These are phyloP conservation scores for Mycena albidolilacea DNA, from an alignment of 768 basidiomycete species.

Conservation along the genomic window DNA sequence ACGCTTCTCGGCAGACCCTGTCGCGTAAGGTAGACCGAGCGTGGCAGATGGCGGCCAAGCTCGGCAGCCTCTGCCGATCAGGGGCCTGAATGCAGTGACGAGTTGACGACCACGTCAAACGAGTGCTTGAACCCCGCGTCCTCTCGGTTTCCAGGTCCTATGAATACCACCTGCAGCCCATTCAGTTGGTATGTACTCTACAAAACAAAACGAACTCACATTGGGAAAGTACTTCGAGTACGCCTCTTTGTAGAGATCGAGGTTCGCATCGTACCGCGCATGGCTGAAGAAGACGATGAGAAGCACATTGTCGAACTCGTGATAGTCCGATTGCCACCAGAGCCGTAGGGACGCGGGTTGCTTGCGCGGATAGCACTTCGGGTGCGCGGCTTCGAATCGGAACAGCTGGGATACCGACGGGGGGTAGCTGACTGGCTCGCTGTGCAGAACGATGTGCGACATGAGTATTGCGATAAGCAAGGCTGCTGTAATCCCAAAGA, in stretches of 20 bases:
- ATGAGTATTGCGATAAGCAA: background rate
- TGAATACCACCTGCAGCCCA: background rate
- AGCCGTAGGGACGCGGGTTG: slow-evolving; percentile 5
- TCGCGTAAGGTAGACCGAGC: too few species aligned
- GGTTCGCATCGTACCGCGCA: slow-evolving; percentile 25
- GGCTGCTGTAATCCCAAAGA: background rate
- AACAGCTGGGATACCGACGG: slow-evolving; percentile 5
- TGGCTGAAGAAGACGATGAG: slow-evolving; percentile 23
- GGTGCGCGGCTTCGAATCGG: slow-evolving; percentile 11
- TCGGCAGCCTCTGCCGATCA: too few species aligned
- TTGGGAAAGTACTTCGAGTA: slow-evolving; percentile 20
- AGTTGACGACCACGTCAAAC: too few species aligned
- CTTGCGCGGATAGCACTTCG: slow-evolving; percentile 11
- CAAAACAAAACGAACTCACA: background rate
- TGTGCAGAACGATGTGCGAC: background rate
- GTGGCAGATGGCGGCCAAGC: too few species aligned
- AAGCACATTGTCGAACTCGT: slow-evolving; percentile 20
- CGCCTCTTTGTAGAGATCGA: slow-evolving; percentile 8
- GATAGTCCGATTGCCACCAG: slow-evolving; percentile 15
- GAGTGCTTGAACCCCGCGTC: too few species aligned
- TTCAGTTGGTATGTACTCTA: too few species aligned
- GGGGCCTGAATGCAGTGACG: too few species aligned
- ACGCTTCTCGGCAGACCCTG: too few species aligned
- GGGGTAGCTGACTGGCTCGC: too few species aligned
- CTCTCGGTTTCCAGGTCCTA: slow-evolving; percentile 7